These are phyloP conservation scores for Meira nashicola DNA, from an alignment of 1,284 basidiomycete species.

Conservation along the genomic window DNA sequence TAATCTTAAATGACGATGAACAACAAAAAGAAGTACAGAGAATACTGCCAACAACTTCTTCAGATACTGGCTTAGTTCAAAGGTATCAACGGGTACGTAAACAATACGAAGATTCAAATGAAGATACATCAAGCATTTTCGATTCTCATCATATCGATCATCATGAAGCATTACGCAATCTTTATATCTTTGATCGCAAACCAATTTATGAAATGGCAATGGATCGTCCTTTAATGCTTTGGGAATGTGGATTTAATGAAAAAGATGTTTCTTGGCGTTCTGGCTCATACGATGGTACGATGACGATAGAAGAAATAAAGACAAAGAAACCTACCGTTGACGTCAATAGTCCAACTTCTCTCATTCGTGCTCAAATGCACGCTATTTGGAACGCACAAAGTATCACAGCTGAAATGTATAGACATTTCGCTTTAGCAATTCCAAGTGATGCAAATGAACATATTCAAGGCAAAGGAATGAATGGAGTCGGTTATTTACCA, in stretches of 20 bases:
- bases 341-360: slow-evolving; percentile 5
- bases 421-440: slow-evolving; percentile 40
- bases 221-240: slow-evolving; percentile 81
- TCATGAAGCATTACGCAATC: background rate
- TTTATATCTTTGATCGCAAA: slow-evolving; percentile 56
- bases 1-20: background rate
- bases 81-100: too few relatives aligned
- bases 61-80: background rate
- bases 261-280: slow-evolving; percentile 71
- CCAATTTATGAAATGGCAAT: slow-evolving; percentile 92
- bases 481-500: slow-evolving; percentile 9
- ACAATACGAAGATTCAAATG: too few relatives aligned
- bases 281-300: slow-evolving; percentile 57
- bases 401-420: slow-evolving; percentile 31
- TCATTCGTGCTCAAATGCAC: slow-evolving; percentile 12
- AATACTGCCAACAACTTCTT: background rate
- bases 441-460: slow-evolving; percentile 7
- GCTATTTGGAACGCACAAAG: slow-evolving; percentile 29
- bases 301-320: slow-evolving; percentile 17
- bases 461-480: slow-evolving; percentile 8
- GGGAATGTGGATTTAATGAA: slow-evolving; percentile 77
- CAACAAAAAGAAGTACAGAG: background rate
- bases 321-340: slow-evolving; percentile 10
- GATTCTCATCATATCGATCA: background rate
- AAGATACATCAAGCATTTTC: too few relatives aligned